Base-by-base conservation (phyloP, 371 early-diverging fungal genomes). In the Mortierella sp. region DNA sequence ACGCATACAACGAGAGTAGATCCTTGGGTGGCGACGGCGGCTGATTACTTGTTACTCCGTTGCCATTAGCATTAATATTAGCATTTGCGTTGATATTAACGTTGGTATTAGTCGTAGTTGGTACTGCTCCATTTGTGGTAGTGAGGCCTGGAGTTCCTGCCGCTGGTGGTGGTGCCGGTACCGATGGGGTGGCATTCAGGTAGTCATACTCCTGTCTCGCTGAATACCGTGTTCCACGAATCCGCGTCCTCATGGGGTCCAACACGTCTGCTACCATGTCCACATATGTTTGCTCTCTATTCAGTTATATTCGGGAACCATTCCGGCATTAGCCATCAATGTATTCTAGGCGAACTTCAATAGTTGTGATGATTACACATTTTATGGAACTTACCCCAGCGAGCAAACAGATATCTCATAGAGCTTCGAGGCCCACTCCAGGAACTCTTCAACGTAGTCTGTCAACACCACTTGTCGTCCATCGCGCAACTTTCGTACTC, bases 331-430 rank as follows among this genome's bases (percentile, higher is more conserved):
- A 40, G 6, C 13, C 40, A 40, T 40, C 40, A 40, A n/a, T n/a
- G n/a, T 40, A 40, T 40, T 40, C 40, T 9, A 40, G 9, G 40
- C 13, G 12, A n/a, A 15, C 15, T 15, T 62, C 22, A 19, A 35
- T 32, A 32, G 9, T 8, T 1, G 22, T 3, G 26, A 17, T 17
- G 40, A 35, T 22, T 23, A 65, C 8, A 5, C 4, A 15, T 23
- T 35, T 28, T 37, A 34, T 49, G 23, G 12, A 26, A 56, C 83
- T 81, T 86, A 88, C 89, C 95, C 95, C 19, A 94, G 75, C 0
- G 93, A 93, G 73, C 95, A 94, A 19, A 94, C 90, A 12, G 90
- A 90, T 13, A 94, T 92, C 57, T 93, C 93, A 80, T 83, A 94
- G 12, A 83, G 85, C 22, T 86, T 86, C 32, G 86, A 85, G 17